Conservation (phyloP, 2,329 filamentous ascomycete species). For the Trichoderma aggressivum region DNA sequence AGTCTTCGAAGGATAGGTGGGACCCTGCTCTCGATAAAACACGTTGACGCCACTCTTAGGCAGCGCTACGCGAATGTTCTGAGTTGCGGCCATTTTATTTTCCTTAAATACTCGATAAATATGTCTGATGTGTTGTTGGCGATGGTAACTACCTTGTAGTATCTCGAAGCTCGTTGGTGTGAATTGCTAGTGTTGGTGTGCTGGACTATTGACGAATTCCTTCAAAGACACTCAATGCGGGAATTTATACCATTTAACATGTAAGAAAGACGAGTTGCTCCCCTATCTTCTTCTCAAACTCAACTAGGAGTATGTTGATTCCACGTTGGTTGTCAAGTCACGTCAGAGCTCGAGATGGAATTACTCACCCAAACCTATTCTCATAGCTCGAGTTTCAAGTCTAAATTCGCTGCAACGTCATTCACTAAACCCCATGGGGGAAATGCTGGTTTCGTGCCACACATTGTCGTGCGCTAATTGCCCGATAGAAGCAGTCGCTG, state of each 20-base stretch:
- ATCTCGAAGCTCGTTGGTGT: background rate
- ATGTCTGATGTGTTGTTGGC: background rate
- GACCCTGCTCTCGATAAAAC: conserved; percentile 9
- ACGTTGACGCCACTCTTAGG: conserved; percentile 6
- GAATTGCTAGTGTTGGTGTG: background rate
- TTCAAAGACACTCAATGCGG: background rate
- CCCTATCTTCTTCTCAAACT: background rate
- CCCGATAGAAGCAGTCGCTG: background rate
- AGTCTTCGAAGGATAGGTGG: background rate
- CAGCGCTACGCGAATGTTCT: background rate
- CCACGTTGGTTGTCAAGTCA: background rate
- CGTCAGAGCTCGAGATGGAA: background rate
- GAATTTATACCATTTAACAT: background rate
- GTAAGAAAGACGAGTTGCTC: background rate
- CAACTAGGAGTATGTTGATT: background rate
- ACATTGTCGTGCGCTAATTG: background rate
- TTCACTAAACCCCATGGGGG: background rate
- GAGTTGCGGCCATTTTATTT: background rate
- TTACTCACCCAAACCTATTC: background rate
- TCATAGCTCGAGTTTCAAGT: background rate
- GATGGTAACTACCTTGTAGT: background rate
- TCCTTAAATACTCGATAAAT: background rate
- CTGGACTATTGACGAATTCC: background rate
- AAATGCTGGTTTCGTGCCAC: background rate
- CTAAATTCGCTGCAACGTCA: background rate